Evolutionary conservation across 108 stramenopile species (phyloP).

Genomic region (Cyclotella distinguenda): DNA sequence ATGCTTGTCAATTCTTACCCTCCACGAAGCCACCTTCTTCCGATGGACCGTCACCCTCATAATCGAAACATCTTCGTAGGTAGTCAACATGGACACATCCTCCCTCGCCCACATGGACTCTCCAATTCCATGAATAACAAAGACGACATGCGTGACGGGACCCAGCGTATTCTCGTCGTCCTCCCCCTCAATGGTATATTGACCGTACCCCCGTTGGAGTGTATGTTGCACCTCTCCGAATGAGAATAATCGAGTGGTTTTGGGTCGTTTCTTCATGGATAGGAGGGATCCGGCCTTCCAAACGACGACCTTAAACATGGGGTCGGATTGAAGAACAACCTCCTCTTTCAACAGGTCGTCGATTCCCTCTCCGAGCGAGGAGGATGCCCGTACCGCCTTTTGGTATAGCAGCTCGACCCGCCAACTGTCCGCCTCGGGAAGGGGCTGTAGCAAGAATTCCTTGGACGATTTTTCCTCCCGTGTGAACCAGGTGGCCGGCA

Average conservation of each 20-base stretch:
- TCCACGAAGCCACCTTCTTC: slow-evolving; percentile 65
- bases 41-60: slow-evolving; percentile 54
- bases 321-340: slow-evolving; percentile 48
- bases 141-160: slow-evolving; percentile 71
- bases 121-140: slow-evolving; percentile 92
- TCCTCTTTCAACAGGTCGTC: slow-evolving; percentile 61
- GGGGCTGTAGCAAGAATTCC: slow-evolving; percentile 53
- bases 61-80: slow-evolving; percentile 53
- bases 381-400: slow-evolving; percentile 52
- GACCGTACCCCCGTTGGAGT: slow-evolving; percentile 77
- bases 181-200: slow-evolving; percentile 66
- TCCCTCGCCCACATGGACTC: slow-evolving; percentile 72
- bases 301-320: slow-evolving; percentile 40
- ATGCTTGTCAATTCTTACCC: slow-evolving; percentile 7
- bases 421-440: slow-evolving; percentile 44
- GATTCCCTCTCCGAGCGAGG: slow-evolving; percentile 54
- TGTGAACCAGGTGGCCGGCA: slow-evolving; percentile 74
- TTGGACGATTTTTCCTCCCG: slow-evolving; percentile 51
- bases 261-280: slow-evolving; percentile 45
- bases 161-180: slow-evolving; percentile 74
- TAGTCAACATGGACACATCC: slow-evolving; percentile 48
- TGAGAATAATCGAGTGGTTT: slow-evolving; percentile 36
- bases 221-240: slow-evolving; percentile 58
- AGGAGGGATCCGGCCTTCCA: slow-evolving; percentile 38
- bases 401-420: slow-evolving; percentile 72